These are phyloP conservation scores for Saxophila tyrrhenica DNA, from an alignment of 495 filamentous ascomycete genomes.

Conservation along the genomic window DNA sequence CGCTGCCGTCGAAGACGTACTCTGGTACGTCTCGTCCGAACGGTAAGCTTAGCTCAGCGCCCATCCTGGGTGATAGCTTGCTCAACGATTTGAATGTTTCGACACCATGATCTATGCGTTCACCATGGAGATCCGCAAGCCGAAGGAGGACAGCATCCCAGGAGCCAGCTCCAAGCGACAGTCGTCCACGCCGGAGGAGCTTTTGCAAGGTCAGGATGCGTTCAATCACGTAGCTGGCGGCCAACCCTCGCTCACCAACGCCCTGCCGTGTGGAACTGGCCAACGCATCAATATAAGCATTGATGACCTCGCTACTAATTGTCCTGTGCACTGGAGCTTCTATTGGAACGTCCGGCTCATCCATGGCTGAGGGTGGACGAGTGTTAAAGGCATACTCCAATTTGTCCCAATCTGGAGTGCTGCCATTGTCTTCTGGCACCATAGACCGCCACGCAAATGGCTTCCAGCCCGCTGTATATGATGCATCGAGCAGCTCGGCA, in stretches of 20 bases:
- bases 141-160: slow-evolving; percentile 42
- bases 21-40: slow-evolving; percentile 17
- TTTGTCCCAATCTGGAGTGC: slow-evolving; percentile 6
- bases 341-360: neutral
- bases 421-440: slow-evolving; percentile 1
- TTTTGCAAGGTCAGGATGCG: slow-evolving; percentile 20
- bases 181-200: slow-evolving; percentile 25
- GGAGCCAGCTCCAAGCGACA: slow-evolving; percentile 27
- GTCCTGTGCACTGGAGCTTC: slow-evolving; percentile 28
- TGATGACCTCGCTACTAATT: slow-evolving; percentile 48
- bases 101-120: slow-evolving; percentile 31
- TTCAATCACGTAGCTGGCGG: neutral
- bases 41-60: slow-evolving; percentile 18
- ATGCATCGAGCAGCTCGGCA: slow-evolving; percentile 33
- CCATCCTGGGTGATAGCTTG: slow-evolving; percentile 26
- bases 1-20: slow-evolving; percentile 29
- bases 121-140: slow-evolving; percentile 38
- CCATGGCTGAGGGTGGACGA: neutral
- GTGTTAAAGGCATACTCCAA: slow-evolving; percentile 9
- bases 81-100: slow-evolving; percentile 8
- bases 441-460: slow-evolving; percentile 26
- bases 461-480: slow-evolving; percentile 26
- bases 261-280: slow-evolving; percentile 30
- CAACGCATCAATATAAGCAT: slow-evolving; percentile 42
- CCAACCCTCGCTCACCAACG: slow-evolving; percentile 23